A percentile compares a stretch with the other conserved stretches of the same genome.
phyloP scores from a whole-genome alignment of 441 rosid species.

The Gossypium davidsonii region DNA sequence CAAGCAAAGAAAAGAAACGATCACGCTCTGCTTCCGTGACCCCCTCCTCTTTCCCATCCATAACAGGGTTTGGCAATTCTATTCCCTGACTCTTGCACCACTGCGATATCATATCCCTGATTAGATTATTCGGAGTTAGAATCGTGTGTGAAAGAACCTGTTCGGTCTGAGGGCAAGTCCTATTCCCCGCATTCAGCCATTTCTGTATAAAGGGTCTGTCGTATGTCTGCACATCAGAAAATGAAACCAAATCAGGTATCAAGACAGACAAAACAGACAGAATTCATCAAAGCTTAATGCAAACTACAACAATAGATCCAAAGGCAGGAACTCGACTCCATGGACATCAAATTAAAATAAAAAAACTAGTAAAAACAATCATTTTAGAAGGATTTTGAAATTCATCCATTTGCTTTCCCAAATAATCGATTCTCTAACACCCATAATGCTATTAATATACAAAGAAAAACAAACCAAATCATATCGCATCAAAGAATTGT shows the following conservation, averaged over 20 bases:
- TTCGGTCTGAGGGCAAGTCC: constrained; percentile 79
- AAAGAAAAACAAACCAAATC: not conserved
- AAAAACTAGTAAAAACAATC: not conserved
- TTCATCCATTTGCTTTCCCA: not conserved
- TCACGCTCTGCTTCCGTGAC: constrained; percentile 53
- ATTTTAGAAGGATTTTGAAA: not conserved
- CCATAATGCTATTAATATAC: too few relatives aligned
- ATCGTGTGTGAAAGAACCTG: constrained; percentile 71
- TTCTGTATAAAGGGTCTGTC: constrained; percentile 75
- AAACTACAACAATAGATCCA: not conserved
- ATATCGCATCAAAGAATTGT: not conserved
- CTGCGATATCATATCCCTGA: constrained; percentile 67
- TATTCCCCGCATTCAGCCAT: constrained; percentile 76
- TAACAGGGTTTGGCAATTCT: constrained; percentile 35
- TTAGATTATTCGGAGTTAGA: constrained; percentile 64
- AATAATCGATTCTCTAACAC: not conserved
- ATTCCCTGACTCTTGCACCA: constrained; percentile 68
- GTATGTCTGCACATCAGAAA: constrained; percentile 58
- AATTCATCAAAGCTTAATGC: not conserved
- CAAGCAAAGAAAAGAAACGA: constrained; percentile 55
- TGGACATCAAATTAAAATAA: not conserved
- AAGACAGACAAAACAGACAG: not conserved
- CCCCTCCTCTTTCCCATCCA: constrained; percentile 41
- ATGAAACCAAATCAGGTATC: constrained; percentile 16
- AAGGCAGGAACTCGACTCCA: not conserved